These are phyloP conservation scores for Raffaelea albimanens DNA, from an alignment of 2,329 filamentous ascomycete species.

Conservation along the genomic window DNA sequence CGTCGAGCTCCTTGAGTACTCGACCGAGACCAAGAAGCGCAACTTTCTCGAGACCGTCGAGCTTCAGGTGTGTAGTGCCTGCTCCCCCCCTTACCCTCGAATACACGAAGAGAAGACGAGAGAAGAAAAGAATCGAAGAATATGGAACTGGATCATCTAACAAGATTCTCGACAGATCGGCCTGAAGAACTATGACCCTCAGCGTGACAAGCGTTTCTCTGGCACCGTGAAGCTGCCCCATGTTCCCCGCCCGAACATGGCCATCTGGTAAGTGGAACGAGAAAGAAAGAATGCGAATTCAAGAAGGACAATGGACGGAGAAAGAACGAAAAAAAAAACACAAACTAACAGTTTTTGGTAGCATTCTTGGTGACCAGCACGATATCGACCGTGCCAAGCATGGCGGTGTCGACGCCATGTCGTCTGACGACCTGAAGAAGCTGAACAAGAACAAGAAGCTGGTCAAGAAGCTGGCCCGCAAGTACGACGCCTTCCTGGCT, in stretches of 20 bases:
- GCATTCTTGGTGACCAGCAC: conserved; percentile 69
- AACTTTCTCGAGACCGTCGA: conserved; percentile 65
- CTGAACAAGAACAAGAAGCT: conserved; percentile 99
- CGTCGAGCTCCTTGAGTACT: conserved; percentile 90
- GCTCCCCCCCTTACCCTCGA: too few species aligned
- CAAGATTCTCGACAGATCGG: conserved; percentile 52
- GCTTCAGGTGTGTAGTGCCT: conserved; percentile 10
- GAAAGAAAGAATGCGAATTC: too few species aligned
- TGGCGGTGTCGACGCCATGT: conserved; percentile 97
- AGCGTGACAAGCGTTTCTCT: conserved; percentile 99
- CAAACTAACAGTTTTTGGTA: not conserved
- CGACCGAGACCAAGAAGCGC: conserved; percentile 83
- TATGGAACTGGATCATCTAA: conserved; percentile 66
- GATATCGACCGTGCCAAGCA: conserved; percentile 99
- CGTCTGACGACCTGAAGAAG: conserved; percentile 98
- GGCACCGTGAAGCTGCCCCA: conserved; percentile 93
- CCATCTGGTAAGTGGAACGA: too few species aligned
- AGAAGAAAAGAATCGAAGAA: too few species aligned
- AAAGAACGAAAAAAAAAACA: too few species aligned
- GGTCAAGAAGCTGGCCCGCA: conserved; percentile 99
- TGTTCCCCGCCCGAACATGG: conserved; percentile 63
- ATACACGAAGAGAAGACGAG: too few species aligned
- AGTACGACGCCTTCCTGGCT: conserved; percentile 99
- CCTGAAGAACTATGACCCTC: conserved; percentile 97
- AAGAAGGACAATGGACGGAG: too few species aligned